Percentiles rank a stretch among this genome's conserved stretches.
Evolutionary conservation across 176 grass and related monocot genomes (phyloP).

Genomic region (Phoenix dactylifera): DNA sequence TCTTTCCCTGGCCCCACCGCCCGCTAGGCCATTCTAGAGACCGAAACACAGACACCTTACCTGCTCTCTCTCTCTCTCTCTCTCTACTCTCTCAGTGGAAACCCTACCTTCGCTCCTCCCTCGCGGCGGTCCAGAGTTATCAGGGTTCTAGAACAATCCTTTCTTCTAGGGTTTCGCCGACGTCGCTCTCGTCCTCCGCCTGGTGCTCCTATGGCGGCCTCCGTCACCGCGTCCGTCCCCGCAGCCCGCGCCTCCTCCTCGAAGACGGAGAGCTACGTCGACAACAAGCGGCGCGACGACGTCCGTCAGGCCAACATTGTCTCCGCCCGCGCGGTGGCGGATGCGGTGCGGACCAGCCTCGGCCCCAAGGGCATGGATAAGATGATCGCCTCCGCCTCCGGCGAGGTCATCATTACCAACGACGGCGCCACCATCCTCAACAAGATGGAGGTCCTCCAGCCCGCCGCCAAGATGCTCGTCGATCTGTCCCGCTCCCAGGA

Average conservation of each 20-base stretch:
- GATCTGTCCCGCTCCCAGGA: slow-evolving; percentile 90
- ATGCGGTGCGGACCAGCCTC: slow-evolving; percentile 76
- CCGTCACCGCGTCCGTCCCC: slow-evolving; percentile 28
- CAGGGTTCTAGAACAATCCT: too few relatives aligned
- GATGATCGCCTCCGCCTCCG: slow-evolving; percentile 55
- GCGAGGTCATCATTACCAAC: slow-evolving; percentile 80
- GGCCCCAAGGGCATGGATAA: slow-evolving; percentile 85
- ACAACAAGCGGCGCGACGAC: slow-evolving; percentile 84
- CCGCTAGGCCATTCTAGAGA: too few relatives aligned
- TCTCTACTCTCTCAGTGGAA: too few relatives aligned
- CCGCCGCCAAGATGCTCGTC: slow-evolving; percentile 78
- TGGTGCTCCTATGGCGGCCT: background rate
- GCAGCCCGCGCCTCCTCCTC: slow-evolving; percentile 10
- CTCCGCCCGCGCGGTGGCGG: slow-evolving; percentile 52
- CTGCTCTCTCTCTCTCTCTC: too few relatives aligned
- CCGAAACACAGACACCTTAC: too few relatives aligned
- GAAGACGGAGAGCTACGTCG: slow-evolving; percentile 64
- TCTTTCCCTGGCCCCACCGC: too few relatives aligned
- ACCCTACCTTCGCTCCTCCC: too few relatives aligned
- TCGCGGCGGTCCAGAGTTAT: too few relatives aligned
- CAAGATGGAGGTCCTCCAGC: slow-evolving; percentile 67
- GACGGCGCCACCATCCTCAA: slow-evolving; percentile 79
- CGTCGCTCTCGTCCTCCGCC: background rate
- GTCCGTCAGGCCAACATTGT: slow-evolving; percentile 64
- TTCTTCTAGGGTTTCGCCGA: background rate